phyloP scores from a whole-genome alignment of 148 eudicot genomes.

The Amaranthus palmeri region DNA sequence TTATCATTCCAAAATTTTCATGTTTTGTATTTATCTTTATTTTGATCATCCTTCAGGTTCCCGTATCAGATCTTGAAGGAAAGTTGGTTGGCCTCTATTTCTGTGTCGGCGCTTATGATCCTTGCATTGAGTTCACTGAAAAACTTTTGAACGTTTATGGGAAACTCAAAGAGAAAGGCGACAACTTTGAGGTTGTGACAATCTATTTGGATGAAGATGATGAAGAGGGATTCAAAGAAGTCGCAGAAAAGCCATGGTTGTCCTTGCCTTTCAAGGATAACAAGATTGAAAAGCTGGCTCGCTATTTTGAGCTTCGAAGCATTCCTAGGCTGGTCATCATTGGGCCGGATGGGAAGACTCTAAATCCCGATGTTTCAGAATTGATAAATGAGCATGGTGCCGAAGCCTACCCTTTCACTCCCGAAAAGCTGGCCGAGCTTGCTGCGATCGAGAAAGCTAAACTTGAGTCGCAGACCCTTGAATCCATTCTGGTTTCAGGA shows the following conservation, averaged over 20 bases:
- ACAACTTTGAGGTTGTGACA: conserved; percentile 39
- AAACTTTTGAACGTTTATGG: conserved; percentile 29
- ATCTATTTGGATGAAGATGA: conserved; percentile 33
- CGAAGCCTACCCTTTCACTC: conserved; percentile 42
- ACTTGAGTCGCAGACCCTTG: conserved; percentile 41
- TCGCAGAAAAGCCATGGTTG: conserved; percentile 28
- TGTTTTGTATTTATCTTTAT: neutral
- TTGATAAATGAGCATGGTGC: conserved; percentile 37
- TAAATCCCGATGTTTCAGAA: conserved; percentile 36
- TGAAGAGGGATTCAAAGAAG: conserved; percentile 32
- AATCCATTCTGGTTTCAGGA: conserved; percentile 33
- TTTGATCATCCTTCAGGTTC: conserved; percentile 19
- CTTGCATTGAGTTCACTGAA: conserved; percentile 34
- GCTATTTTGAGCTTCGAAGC: conserved; percentile 34
- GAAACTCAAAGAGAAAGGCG: conserved; percentile 33
- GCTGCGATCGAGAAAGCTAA: conserved; percentile 43
- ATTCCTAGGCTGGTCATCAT: conserved; percentile 36
- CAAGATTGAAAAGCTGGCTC: conserved; percentile 35
- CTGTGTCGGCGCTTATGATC: conserved; percentile 28
- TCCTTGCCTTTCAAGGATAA: conserved; percentile 41
- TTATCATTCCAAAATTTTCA: neutral
- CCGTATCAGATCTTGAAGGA: conserved; percentile 39
- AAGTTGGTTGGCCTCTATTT: conserved; percentile 45
- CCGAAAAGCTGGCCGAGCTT: conserved; percentile 38
- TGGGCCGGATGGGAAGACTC: conserved; percentile 45